Percentiles rank a stretch among this genome's conserved stretches.
Conservation (phyloP, 2,329 filamentous ascomycete species). For the Chaetomiaceae sp. region DNA sequence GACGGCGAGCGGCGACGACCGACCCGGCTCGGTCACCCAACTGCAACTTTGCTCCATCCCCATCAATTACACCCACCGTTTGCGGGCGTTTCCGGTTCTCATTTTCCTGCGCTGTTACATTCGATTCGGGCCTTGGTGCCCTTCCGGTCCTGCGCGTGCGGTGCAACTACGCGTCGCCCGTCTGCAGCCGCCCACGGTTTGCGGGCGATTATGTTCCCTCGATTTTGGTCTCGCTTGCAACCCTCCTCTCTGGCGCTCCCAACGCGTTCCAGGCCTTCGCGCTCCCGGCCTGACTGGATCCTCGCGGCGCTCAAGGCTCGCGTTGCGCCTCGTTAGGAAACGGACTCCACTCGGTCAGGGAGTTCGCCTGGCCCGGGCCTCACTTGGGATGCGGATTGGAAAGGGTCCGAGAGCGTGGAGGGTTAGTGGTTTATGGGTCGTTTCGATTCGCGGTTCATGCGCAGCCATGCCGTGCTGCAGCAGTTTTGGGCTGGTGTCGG, state of each 20-base stretch:
- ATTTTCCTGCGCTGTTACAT: not conserved
- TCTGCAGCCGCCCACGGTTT: not conserved
- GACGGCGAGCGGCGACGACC: too few relatives aligned
- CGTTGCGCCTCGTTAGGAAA: too few relatives aligned
- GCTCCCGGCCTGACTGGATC: not conserved
- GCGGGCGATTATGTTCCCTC: slow-evolving; percentile 1
- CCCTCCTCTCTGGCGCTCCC: not conserved
- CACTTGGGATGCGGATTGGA: too few relatives aligned
- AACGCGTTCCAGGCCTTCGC: not conserved
- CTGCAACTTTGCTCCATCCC: too few relatives aligned
- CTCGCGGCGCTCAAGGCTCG: too few relatives aligned
- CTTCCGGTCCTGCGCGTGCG: not conserved
- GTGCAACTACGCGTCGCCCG: not conserved
- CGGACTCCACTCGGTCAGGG: too few relatives aligned
- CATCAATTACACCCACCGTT: too few relatives aligned
- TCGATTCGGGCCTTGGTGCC: slow-evolving; percentile 1
- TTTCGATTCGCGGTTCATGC: not conserved
- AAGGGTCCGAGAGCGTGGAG: too few relatives aligned
- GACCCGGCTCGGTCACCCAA: too few relatives aligned
- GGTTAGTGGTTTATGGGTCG: too few relatives aligned
- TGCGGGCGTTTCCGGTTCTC: not conserved
- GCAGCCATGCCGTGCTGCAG: not conserved
- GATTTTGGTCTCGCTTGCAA: not conserved
- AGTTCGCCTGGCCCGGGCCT: too few relatives aligned
- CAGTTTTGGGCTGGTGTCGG: not conserved